These are phyloP conservation scores for Cornus suecica DNA, from an alignment of 148 eudicot genomes.

Conservation along the genomic window DNA sequence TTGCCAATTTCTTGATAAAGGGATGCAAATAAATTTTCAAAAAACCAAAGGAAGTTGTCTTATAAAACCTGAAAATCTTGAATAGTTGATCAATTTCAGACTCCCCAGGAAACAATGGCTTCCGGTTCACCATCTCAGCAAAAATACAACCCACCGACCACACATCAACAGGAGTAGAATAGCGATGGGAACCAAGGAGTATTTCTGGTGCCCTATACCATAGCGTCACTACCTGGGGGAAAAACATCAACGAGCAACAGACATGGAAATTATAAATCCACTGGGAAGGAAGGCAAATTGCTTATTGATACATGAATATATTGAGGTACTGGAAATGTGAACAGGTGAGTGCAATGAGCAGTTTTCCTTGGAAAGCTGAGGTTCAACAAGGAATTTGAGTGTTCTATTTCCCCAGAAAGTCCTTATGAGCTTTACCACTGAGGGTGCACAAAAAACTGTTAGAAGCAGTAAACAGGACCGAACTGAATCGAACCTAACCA, in stretches of 20 bases:
- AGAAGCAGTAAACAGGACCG: too few relatives aligned
- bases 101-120: slow-evolving; percentile 90
- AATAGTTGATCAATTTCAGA: slow-evolving; percentile 87
- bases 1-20: not conserved
- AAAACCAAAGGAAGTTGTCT: not conserved
- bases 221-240: slow-evolving; percentile 82
- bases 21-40: not conserved
- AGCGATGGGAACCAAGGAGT: slow-evolving; percentile 87
- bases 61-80: slow-evolving; percentile 71
- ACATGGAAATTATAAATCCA: not conserved
- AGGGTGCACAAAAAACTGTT: too few relatives aligned
- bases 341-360: not conserved
- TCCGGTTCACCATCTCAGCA: slow-evolving; percentile 96
- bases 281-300: not conserved
- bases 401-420: not conserved
- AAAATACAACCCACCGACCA: slow-evolving; percentile 99
- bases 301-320: not conserved
- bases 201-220: slow-evolving; percentile 99
- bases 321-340: not conserved
- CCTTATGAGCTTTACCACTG: not conserved
- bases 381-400: not conserved
- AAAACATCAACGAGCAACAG: slow-evolving; percentile 13
- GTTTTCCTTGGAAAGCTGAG: not conserved
- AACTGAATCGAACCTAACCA: too few relatives aligned
- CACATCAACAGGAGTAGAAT: slow-evolving; percentile 95